Evolutionary conservation across 495 filamentous ascomycete species (phyloP).

Genomic region (Oleoguttula mirabilis): DNA sequence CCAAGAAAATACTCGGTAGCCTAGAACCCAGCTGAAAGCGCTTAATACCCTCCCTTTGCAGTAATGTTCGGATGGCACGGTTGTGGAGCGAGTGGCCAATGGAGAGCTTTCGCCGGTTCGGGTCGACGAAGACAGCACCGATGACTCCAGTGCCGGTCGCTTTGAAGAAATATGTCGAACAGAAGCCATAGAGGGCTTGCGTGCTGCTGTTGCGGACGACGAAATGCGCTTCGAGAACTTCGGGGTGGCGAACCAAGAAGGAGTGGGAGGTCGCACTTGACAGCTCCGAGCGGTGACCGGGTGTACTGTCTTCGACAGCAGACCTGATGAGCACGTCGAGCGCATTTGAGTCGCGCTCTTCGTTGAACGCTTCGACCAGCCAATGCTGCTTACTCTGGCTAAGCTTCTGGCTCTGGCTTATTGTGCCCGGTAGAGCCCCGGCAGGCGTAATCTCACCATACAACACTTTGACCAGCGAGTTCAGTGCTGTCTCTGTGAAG

Average conservation of each 20-base stretch:
- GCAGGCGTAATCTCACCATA: conserved; percentile 65
- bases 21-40: conserved; percentile 68
- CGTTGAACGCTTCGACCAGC: conserved; percentile 77
- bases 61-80: conserved; percentile 58
- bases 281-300: conserved; percentile 46
- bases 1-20: conserved; percentile 66
- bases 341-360: conserved; percentile 57
- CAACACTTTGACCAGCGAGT: conserved; percentile 65
- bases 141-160: conserved; percentile 61
- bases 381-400: conserved; percentile 74
- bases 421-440: conserved; percentile 65
- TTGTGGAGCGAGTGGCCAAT: conserved; percentile 78
- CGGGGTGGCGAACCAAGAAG: conserved; percentile 56
- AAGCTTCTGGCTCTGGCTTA: conserved; percentile 69
- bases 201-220: conserved; percentile 87
- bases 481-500: conserved; percentile 81
- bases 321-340: conserved; percentile 56
- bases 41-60: conserved; percentile 56
- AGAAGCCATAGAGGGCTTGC: conserved; percentile 76
- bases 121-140: conserved; percentile 73
- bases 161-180: conserved; percentile 68
- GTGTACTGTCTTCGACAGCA: conserved; percentile 46
- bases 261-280: conserved; percentile 57
- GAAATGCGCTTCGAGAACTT: conserved; percentile 69
- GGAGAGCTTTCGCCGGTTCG: conserved; percentile 65